Evolutionary conservation across 495 filamentous ascomycete species (phyloP), one percentile per base, ranked within the genome.

Genomic region (Podospora conica): DNA sequence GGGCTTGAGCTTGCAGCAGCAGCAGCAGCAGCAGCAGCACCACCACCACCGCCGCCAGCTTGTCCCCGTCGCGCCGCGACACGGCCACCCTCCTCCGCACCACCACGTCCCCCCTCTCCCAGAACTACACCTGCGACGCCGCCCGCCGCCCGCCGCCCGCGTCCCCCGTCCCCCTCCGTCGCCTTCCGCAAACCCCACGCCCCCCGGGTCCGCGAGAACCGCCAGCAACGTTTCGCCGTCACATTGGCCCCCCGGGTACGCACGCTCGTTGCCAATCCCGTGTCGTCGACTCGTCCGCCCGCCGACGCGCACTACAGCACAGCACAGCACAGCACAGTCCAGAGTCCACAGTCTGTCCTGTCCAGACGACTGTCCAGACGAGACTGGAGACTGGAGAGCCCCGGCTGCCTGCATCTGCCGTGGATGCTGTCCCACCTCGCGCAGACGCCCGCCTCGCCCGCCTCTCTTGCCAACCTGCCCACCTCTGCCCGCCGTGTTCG

Each of bases 391-490:
- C 60, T n/a, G 31, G 56, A 54, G 60, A 66, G 60, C 29, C 29
- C 60, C 74, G 74, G 74, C 64, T 72, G 60, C 69, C 62, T 75
- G 71, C 74, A 69, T 71, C 65, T 29, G 29, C 55, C 48, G 62
- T 71, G 61, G 67, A 71, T 61, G 69, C 65, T 68, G 74, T 76
- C 63, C 60, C 65, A 76, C 73, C 33, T 68, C 65, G 65, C 56
- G 69, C 74, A 74, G 69, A 70, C 74, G 24, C 67, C 68, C 64
- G 55, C 56, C 63, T 64, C 31, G 28, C 22, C 59, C 24, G 27
- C 55, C 54, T 57, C 54, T 56, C 59, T 25, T 59, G 56, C 65
- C 48, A 22, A 60, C 60, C 60, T 58, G 22, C 59, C 56, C 33
- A 58, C 59, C 61, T 21, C 48, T 53, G 54, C 55, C 53, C 31